Evolutionary conservation across 179 eudicot genomes (phyloP).

Genomic region (Gypsophila paniculata): DNA sequence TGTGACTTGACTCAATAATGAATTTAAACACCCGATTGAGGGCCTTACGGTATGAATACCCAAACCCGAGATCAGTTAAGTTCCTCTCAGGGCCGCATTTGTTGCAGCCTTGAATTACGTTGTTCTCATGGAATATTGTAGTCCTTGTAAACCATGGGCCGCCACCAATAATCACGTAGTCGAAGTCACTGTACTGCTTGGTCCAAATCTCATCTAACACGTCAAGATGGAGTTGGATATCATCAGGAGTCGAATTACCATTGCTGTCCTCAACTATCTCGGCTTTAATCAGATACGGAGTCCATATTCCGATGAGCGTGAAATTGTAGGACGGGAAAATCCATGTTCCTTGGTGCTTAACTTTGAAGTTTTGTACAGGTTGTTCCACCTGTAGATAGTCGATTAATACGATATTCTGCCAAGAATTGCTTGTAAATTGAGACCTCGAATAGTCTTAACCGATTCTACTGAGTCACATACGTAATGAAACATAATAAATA

Average conservation of each 20-base stretch:
- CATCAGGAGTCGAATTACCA: slow-evolving; percentile 48
- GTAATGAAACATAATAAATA: too few species aligned
- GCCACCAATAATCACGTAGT: slow-evolving; percentile 56
- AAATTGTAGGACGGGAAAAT: slow-evolving; percentile 52
- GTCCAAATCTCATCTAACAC: slow-evolving; percentile 56
- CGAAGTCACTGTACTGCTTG: slow-evolving; percentile 39
- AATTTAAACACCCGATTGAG: slow-evolving; percentile 36
- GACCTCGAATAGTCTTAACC: too few species aligned
- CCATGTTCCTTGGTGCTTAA: slow-evolving; percentile 47
- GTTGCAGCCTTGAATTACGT: slow-evolving; percentile 63
- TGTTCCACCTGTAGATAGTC: slow-evolving; percentile 65
- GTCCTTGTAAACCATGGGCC: slow-evolving; percentile 83
- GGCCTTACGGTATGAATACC: slow-evolving; percentile 51
- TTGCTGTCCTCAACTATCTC: slow-evolving; percentile 55
- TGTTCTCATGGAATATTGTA: slow-evolving; percentile 61
- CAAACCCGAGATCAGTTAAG: slow-evolving; percentile 55
- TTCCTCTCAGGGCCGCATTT: slow-evolving; percentile 51
- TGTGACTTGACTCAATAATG: slow-evolving; percentile 39
- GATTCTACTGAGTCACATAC: too few species aligned
- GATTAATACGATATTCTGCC: too few species aligned
- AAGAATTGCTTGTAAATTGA: too few species aligned
- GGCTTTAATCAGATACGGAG: slow-evolving; percentile 64
- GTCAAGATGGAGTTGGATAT: slow-evolving; percentile 58
- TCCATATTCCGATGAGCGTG: slow-evolving; percentile 64
- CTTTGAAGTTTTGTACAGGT: slow-evolving; percentile 37